Evolutionary conservation across 2,329 filamentous ascomycete species (phyloP), one percentile per base, ranked within the genome.

Genomic region (Ceratocystis cubensis): DNA sequence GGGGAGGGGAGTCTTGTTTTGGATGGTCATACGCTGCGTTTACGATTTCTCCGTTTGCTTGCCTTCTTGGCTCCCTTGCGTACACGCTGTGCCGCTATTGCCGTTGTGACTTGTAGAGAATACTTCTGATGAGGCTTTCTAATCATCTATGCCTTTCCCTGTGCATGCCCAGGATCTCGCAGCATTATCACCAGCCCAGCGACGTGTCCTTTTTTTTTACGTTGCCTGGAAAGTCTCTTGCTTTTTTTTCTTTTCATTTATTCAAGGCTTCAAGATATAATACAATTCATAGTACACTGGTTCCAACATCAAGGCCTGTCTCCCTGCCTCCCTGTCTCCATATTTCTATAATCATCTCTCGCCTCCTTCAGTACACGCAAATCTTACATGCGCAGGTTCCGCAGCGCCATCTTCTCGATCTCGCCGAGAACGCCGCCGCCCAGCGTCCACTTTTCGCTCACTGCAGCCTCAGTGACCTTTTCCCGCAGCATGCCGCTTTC

Each of bases 391-490:
- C 76, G 77, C 77, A 81, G 74, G 53, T 75, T 80, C 74, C 79
- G 75, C 71, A 85, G 72, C 53, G 79, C 73, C 3, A 84, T 82
- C 72, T 86, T 84, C 78, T 96, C 91, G 78, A 96, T 82, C 81
- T 96, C 90, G 6, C 91, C 91, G 59, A 96, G 81, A 64, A 93
- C 83, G 17, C 92, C 92, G 72, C 88, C 85, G 62, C 86, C 85
- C 71, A 96, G 74, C 62, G 85, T 86, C 91, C 92, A 96, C 78
- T 90, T 89, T 80, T 95, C 88, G 25, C 82, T 80, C 45, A 96
- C 87, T 69, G 82, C 80, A 69, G 78, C 79, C 73, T 92, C 86
- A 72, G 89, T 86, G 63, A 96, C 81, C 59, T 79, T 80, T 69
- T 83, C 79, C 70, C 88, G 83, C 73, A 96, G 74, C 73, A 96